Evolutionary conservation across 2,329 filamentous ascomycete genomes (phyloP), one percentile per base, ranked within the genome.

Genomic region (Trichophyton equinum): DNA sequence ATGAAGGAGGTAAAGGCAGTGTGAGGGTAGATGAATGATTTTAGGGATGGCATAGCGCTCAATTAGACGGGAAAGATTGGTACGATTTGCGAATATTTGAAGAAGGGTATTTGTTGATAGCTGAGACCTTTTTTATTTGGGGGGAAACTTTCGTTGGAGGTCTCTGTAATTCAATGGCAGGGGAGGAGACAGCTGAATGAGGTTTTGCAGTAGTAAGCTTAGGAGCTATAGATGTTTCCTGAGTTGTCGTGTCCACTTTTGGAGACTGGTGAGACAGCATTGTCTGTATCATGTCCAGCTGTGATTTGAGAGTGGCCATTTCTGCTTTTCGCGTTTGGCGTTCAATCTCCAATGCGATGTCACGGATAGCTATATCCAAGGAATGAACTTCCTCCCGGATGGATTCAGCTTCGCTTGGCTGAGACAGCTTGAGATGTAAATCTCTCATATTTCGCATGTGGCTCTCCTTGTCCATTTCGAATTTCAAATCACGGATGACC

Each of bases 381-480:
- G 47, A 53, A 6, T 55, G 58, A 40, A 60, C 46, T 20, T 38
- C 20, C 3, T 60, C 57, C n/a, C 42, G 44, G 13, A 59, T 20
- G 5, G 7, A 22, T 22, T 49, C 57, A 8, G 18, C 22, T n/a
- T 59, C 13, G n/a, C 40, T 36, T 25, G 22, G 57, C 44, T 25
- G 20, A 7, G 56, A 38, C 25, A 61, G 38, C 38, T 59, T 30
- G 9, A 27, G 18, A 20, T 59, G 55, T 15, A 61, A 33, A 20
- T 53, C 22, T 30, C 27, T 47, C n/a, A 61, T 44, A 15, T 61
- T 22, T 9, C 11, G 46, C 13, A 9, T 36, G n/a, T 58, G 60
- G 6, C 38, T n/a, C 40, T 49, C 56, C 13, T 38, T 61, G 11
- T 58, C 44, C 8, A 61, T 11, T 20, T 59, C 60, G 9, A 61